These are phyloP conservation scores for Neofusicoccum sp. DNA, from an alignment of 2,329 filamentous ascomycete species.

Conservation along the genomic window DNA sequence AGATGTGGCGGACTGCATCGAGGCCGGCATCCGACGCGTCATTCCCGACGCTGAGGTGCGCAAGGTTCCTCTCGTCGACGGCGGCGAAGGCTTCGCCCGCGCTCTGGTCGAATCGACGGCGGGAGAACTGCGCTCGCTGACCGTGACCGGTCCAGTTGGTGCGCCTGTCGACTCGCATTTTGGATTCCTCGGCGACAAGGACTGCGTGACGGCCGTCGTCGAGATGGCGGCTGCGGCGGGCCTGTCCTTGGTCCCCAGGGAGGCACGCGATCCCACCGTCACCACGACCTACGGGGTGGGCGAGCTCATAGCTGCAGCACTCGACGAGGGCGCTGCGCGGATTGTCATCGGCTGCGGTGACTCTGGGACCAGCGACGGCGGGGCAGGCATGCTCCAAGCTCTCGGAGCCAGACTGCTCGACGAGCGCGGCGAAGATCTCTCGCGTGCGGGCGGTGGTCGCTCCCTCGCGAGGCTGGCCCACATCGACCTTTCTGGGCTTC, in stretches of 20 bases:
- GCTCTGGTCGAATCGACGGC: constrained; percentile 46
- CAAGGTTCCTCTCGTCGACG: constrained; percentile 54
- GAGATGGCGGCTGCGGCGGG: constrained; percentile 57
- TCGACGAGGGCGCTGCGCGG: constrained; percentile 46
- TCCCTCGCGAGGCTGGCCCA: constrained; percentile 37
- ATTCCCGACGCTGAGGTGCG: constrained; percentile 43
- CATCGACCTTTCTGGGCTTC: constrained; percentile 42
- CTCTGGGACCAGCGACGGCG: constrained; percentile 55
- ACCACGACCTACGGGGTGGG: constrained; percentile 56
- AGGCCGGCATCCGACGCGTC: constrained; percentile 47
- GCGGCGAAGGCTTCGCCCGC: constrained; percentile 53
- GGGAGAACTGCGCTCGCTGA: constrained; percentile 39
- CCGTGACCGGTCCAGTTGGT: constrained; percentile 48
- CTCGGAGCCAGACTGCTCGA: constrained; percentile 49
- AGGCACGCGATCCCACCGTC: constrained; percentile 45
- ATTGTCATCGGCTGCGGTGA: constrained; percentile 55
- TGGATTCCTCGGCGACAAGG: constrained; percentile 41
- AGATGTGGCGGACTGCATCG: constrained; percentile 52
- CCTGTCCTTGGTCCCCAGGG: constrained; percentile 48
- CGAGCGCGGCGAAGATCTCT: constrained; percentile 36
- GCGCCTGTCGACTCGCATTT: constrained; percentile 45
- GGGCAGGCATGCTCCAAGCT: constrained; percentile 55
- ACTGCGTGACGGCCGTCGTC: constrained; percentile 45
- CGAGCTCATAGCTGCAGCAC: constrained; percentile 47
- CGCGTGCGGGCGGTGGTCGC: constrained; percentile 42